phyloP scores from a whole-genome alignment of 352 stramenopile species.

The Phytophthora pisi region DNA sequence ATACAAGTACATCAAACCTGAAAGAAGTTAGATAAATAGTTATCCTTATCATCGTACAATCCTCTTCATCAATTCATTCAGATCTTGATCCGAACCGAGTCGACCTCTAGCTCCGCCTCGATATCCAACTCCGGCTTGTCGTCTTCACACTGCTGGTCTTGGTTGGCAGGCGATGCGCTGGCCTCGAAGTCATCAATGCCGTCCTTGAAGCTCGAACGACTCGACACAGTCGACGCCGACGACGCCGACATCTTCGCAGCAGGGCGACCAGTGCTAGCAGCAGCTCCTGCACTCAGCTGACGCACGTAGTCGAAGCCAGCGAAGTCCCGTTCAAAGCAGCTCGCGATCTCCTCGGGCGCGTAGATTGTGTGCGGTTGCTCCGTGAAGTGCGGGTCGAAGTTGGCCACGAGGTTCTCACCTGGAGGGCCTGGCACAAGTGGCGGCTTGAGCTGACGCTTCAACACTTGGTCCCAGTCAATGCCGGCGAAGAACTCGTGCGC shows the following conservation, averaged over 20 bases:
- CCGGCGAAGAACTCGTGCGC: slow-evolving; percentile 79
- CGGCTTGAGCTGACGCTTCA: slow-evolving; percentile 62
- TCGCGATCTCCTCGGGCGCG: slow-evolving; percentile 66
- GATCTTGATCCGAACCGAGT: slow-evolving; percentile 62
- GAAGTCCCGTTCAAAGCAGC: slow-evolving; percentile 81
- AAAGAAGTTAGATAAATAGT: slow-evolving; percentile 39
- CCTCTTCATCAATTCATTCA: slow-evolving; percentile 19
- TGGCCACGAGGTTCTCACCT: slow-evolving; percentile 77
- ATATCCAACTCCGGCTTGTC: slow-evolving; percentile 66
- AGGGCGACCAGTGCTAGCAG: slow-evolving; percentile 1
- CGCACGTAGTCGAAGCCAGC: slow-evolving; percentile 86
- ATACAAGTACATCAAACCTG: slow-evolving; percentile 14
- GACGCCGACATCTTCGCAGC: slow-evolving; percentile 15
- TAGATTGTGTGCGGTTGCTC: slow-evolving; percentile 85
- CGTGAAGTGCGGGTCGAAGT: slow-evolving; percentile 89
- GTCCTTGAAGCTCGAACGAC: slow-evolving; percentile 35
- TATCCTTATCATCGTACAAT: slow-evolving; percentile 29
- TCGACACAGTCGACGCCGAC: slow-evolving; percentile 17
- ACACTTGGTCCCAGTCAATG: slow-evolving; percentile 78
- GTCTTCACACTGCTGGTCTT: slow-evolving; percentile 42
- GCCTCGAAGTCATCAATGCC: slow-evolving; percentile 42
- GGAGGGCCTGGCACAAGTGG: slow-evolving; percentile 67
- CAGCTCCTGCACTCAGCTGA: slow-evolving; percentile 11
- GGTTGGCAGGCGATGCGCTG: slow-evolving; percentile 35
- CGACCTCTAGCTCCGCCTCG: slow-evolving; percentile 40